Conservation (phyloP, 164 flowering plant species). For the Warburgia ugandensis region DNA sequence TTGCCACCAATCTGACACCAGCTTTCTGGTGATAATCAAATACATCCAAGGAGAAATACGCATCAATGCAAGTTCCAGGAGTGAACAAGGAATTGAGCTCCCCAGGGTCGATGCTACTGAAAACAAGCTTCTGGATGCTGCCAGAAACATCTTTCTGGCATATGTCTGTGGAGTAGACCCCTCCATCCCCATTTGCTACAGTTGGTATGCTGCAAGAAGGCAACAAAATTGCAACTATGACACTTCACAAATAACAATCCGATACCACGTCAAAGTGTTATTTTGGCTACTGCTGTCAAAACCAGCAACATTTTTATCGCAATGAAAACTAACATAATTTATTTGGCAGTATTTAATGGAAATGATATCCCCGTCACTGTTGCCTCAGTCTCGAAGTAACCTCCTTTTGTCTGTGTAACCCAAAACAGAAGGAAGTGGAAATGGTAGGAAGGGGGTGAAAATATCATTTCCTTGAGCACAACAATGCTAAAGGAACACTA, state of each 20-base stretch:
- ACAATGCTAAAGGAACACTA: no score
- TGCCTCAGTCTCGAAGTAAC: neutral
- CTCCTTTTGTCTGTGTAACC: no score
- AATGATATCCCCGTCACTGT: neutral
- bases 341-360: neutral
- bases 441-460: no score
- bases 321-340: no score
- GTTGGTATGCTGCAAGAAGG: slow-evolving; percentile 58
- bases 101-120: slow-evolving; percentile 43
- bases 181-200: slow-evolving; percentile 32
- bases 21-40: slow-evolving; percentile 75
- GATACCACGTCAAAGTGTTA: no score
- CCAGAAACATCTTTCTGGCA: slow-evolving; percentile 55
- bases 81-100: slow-evolving; percentile 51
- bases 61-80: slow-evolving; percentile 56
- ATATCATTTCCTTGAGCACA: no score
- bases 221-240: no score
- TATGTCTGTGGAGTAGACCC: slow-evolving; percentile 52
- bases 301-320: neutral
- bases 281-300: slow-evolving; percentile 1
- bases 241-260: no score
- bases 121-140: slow-evolving; percentile 37
- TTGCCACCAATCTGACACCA: slow-evolving; percentile 55
- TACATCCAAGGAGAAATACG: slow-evolving; percentile 54
- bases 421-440: no score